phyloP scores from a whole-genome alignment of 106 monocot species.

The Dendrobium catenatum region DNA sequence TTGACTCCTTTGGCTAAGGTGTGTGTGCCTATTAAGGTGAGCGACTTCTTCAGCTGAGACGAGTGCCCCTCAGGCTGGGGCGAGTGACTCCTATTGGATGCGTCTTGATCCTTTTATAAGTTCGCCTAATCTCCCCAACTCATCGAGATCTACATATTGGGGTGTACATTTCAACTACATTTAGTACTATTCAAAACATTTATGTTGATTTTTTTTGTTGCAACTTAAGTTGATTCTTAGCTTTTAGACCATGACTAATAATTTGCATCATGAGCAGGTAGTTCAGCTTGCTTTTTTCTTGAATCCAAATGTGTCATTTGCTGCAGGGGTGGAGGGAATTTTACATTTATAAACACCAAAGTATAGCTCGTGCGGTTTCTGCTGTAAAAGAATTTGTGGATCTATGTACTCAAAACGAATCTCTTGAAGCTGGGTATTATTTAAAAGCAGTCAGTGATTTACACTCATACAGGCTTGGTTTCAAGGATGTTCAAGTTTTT shows the following conservation, averaged over 20 bases:
- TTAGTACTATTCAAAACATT: background rate
- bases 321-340: conserved; percentile 59
- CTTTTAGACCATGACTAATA: background rate
- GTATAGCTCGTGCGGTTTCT: conserved; percentile 26
- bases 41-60: too few species aligned
- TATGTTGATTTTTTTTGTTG: background rate
- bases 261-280: background rate
- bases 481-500: conserved; percentile 61
- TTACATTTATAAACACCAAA: conserved; percentile 49
- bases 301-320: background rate
- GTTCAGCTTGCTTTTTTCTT: background rate
- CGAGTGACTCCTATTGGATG: too few species aligned
- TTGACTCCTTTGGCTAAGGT: too few species aligned
- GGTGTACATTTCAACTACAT: background rate
- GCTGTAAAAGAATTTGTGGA: conserved; percentile 39
- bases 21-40: too few species aligned
- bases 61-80: too few species aligned
- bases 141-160: too few species aligned
- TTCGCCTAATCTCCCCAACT: too few species aligned
- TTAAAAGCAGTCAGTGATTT: conserved; percentile 54
- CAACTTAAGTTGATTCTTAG: background rate
- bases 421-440: conserved; percentile 70
- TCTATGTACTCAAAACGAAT: conserved; percentile 39
- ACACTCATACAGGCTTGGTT: conserved; percentile 31
- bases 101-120: too few species aligned